A percentile compares a stretch with the other conserved stretches of the same genome.
Evolutionary conservation across 2,329 filamentous ascomycete species (phyloP).

Genomic region (Setomelanomma holmii): DNA sequence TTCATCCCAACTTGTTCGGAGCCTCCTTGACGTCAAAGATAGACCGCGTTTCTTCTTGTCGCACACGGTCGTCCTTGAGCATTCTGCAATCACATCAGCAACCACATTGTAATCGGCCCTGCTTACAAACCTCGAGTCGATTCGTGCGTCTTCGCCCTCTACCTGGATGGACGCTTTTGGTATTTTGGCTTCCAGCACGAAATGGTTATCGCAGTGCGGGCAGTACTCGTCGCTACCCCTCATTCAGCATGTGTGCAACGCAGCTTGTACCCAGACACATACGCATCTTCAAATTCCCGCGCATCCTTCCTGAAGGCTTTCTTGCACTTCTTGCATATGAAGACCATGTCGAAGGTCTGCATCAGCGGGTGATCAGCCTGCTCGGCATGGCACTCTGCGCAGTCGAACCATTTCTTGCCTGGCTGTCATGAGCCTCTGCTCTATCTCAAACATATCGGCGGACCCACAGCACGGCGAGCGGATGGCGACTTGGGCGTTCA

Average conservation of each 20-base stretch:
- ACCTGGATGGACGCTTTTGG: slow-evolving; percentile 84
- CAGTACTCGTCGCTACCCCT: slow-evolving; percentile 86
- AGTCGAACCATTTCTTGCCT: slow-evolving; percentile 99
- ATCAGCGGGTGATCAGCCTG: slow-evolving; percentile 76
- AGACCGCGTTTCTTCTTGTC: slow-evolving; percentile 64
- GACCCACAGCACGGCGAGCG: slow-evolving; percentile 90
- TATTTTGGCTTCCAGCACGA: slow-evolving; percentile 85
- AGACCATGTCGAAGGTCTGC: slow-evolving; percentile 85
- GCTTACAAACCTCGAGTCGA: slow-evolving; percentile 69
- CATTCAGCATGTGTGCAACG: slow-evolving; percentile 11
- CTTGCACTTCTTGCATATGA: slow-evolving; percentile 98
- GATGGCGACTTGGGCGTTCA: slow-evolving; percentile 97
- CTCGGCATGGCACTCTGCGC: slow-evolving; percentile 90
- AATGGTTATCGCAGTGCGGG: slow-evolving; percentile 99
- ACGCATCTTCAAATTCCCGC: slow-evolving; percentile 83
- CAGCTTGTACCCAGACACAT: slow-evolving; percentile 1
- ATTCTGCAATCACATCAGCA: slow-evolving; percentile 61
- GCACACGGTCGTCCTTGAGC: slow-evolving; percentile 87
- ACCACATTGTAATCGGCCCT: not conserved
- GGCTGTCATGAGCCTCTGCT: slow-evolving; percentile 13
- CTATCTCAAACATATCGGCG: slow-evolving; percentile 2
- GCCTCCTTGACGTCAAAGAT: slow-evolving; percentile 81
- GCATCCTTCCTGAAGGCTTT: slow-evolving; percentile 98
- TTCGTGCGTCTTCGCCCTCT: slow-evolving; percentile 87
- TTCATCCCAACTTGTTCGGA: slow-evolving; percentile 76